Base-by-base conservation (phyloP, 495 filamentous ascomycete species). In the Choiromyces venosus region DNA sequence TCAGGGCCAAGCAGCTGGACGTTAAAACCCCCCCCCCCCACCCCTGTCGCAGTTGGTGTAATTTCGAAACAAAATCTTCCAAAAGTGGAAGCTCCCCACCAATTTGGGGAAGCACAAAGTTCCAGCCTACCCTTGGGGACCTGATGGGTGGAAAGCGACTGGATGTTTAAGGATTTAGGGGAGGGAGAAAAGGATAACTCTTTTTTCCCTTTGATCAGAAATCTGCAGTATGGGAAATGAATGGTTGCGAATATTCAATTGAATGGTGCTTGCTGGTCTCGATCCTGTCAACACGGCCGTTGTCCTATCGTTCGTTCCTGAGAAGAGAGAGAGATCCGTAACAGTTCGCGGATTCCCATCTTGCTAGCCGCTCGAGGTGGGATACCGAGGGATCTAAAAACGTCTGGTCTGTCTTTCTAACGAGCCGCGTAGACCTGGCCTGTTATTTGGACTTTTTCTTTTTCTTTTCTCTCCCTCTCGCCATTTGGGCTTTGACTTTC, bases 41-140 rank as follows among this genome's bases (percentile, higher is more conserved):
- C 67, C 74, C 74, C 71, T 76, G 74, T 76, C 71, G 61, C 71
- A 72, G 74, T 67, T 70, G 76, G 69, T 52, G 52, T 61, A 70
- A 73, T 76, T 46, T 67, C 70, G 75, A 77, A 77, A 77, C 75
- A 67, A 77, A 76, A 70, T 18, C 35, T 40, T 37, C 74, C 70
- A 9, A 70, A 77, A 77, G 67, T 37, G 74, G 75, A 77, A 77
- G 66, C 75, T 77, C 72, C 39, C 74, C 65, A 7, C 52, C 52
- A 33, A 61, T 61, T 61, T 61, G 52, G 52, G 10, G 52, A 61
- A 16, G 25, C 52, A 61, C 52, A 61, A 29, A 16, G 52, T 61
- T 61, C 52, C 25, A 61, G 52, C 52, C 33, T 61, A 61, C 52
- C 25, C 52, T 33, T 38, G n/a, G 40, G 42, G 35, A 64, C 61